phyloP scores from a whole-genome alignment of 1,284 basidiomycete genomes.

The Tremellales sp. region DNA sequence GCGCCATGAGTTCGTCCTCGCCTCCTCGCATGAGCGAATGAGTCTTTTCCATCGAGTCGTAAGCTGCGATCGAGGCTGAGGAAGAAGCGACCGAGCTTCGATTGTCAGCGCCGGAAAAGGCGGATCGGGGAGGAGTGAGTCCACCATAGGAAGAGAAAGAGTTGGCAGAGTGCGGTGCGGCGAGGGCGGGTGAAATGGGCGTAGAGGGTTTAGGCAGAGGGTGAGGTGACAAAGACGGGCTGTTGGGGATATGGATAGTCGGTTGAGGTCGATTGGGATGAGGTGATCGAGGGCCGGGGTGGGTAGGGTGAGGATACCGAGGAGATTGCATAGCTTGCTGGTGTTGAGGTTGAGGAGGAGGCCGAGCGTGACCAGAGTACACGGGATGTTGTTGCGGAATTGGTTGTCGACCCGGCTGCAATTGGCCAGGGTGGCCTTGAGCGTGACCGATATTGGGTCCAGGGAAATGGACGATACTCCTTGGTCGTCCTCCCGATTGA shows the following conservation, averaged over 20 bases:
- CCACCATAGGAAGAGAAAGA: constrained; percentile 7
- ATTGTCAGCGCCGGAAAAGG: constrained; percentile 23
- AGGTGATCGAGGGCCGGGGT: not conserved
- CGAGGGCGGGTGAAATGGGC: constrained; percentile 37
- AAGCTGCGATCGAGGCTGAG: constrained; percentile 29
- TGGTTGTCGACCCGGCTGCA: constrained; percentile 4
- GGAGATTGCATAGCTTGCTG: not conserved
- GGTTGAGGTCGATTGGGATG: constrained; percentile 2
- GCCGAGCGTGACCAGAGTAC: not conserved
- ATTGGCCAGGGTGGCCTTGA: not conserved
- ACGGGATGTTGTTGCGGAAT: constrained; percentile 1
- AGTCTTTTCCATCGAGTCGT: constrained; percentile 38
- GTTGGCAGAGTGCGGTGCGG: constrained; percentile 17
- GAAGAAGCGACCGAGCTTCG: constrained; percentile 9
- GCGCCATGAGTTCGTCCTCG: constrained; percentile 35
- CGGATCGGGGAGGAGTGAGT: constrained; percentile 17
- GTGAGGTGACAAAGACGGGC: constrained; percentile 5
- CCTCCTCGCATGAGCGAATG: constrained; percentile 40
- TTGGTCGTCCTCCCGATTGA: not conserved
- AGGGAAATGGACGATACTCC: not conserved
- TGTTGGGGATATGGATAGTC: not conserved
- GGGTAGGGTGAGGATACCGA: not conserved
- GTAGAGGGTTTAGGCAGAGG: constrained; percentile 22
- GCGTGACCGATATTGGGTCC: not conserved
- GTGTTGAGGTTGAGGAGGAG: constrained; percentile 2